Conservation (phyloP, 768 basidiomycete genomes). For the Termitomyces sp. region DNA sequence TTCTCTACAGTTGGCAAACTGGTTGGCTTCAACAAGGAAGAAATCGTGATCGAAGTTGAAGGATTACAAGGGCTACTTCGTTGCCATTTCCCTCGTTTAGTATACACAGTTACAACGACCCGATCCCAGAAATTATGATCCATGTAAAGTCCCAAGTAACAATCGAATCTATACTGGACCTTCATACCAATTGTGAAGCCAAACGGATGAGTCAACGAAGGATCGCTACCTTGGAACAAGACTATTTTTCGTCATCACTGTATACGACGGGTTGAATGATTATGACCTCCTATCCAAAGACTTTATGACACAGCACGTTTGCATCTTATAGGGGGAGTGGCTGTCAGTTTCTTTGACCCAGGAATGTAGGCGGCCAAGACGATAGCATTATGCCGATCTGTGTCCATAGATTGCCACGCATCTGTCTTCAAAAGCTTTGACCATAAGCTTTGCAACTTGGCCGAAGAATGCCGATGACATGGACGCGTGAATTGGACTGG, state of each 20-base stretch:
- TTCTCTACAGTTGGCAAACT: constrained; percentile 45
- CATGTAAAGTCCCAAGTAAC: neutral
- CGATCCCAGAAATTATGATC: constrained; percentile 10
- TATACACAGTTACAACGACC: constrained; percentile 24
- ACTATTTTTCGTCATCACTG: neutral
- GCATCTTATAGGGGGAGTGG: too few relatives aligned
- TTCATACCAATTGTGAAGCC: too few relatives aligned
- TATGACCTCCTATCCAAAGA: neutral
- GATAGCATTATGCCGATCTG: constrained; percentile 14
- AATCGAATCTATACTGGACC: neutral
- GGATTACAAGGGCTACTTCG: constrained; percentile 33
- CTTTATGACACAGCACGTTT: neutral
- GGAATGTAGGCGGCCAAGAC: neutral
- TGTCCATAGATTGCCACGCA: constrained; percentile 69
- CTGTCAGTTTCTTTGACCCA: neutral
- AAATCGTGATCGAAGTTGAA: constrained; percentile 42
- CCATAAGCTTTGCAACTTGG: constrained; percentile 83
- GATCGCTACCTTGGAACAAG: neutral
- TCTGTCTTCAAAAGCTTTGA: constrained; percentile 86
- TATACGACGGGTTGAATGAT: neutral
- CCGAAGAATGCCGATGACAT: constrained; percentile 85
- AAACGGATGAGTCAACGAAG: neutral
- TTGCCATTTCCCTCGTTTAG: constrained; percentile 50
- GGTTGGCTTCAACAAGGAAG: constrained; percentile 41
- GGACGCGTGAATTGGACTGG: constrained; percentile 78